phyloP scores from a whole-genome alignment of 2,329 filamentous ascomycete genomes.

The Chrysoporthe deuterocubensis region DNA sequence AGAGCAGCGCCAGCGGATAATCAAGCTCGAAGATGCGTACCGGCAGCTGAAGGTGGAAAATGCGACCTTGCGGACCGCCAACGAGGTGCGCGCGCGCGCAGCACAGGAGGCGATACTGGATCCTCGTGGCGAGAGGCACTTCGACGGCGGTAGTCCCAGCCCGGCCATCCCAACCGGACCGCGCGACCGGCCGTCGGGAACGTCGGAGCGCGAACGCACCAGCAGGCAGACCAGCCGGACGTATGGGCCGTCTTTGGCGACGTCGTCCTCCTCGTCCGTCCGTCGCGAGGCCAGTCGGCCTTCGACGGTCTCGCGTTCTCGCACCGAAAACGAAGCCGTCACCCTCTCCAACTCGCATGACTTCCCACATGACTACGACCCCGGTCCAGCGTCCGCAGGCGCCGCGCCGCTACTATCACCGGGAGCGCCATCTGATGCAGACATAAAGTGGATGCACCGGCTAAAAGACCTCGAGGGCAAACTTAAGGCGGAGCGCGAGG shows the following conservation, averaged over 20 bases:
- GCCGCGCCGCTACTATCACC: conserved; percentile 36
- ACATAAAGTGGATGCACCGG: conserved; percentile 83
- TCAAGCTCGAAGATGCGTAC: conserved; percentile 63
- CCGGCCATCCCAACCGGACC: conserved; percentile 60
- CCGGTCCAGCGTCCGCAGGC: conserved; percentile 31
- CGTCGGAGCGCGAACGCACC: conserved; percentile 5
- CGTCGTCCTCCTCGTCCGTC: conserved; percentile 29
- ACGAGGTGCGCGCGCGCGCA: conserved; percentile 59
- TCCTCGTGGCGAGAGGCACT: conserved; percentile 35
- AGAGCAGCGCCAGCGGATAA: conserved; percentile 51
- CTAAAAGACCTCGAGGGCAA: conserved; percentile 86
- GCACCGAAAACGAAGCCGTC: conserved; percentile 30
- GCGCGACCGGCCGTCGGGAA: conserved; percentile 36
- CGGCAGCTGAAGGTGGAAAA: conserved; percentile 68
- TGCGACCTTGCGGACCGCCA: conserved; percentile 69
- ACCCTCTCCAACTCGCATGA: conserved; percentile 16
- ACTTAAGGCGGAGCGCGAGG: conserved; percentile 88
- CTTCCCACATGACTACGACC: conserved; percentile 26
- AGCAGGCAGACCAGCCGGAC: conserved; percentile 32
- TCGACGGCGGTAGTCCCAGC: conserved; percentile 52
- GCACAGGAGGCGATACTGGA: conserved; percentile 46
- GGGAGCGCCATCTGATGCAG: conserved; percentile 42
- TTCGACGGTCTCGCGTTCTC: conserved; percentile 39
- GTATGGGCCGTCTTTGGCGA: conserved; percentile 22
- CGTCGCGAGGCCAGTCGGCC: conserved; percentile 33